These are phyloP conservation scores for Leucaena leucocephala DNA, from an alignment of 306 rosid species.

Conservation along the genomic window DNA sequence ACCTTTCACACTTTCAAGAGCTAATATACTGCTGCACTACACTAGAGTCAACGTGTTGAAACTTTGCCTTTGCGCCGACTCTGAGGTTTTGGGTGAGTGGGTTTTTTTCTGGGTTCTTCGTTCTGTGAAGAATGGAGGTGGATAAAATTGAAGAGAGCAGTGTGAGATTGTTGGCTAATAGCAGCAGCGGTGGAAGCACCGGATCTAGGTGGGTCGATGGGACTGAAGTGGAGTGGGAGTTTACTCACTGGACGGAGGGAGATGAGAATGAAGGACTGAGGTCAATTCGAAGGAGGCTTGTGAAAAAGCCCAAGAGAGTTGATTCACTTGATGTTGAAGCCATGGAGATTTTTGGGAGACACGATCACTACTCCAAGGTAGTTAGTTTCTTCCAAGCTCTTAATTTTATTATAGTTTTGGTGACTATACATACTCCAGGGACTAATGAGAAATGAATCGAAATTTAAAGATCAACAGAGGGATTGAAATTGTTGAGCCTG, in stretches of 20 bases:
- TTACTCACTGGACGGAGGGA: constrained; percentile 39
- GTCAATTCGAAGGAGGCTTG: constrained; percentile 59
- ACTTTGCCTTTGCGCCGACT: not conserved
- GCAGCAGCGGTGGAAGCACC: constrained; percentile 37
- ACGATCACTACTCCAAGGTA: constrained; percentile 54
- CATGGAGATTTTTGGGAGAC: constrained; percentile 63
- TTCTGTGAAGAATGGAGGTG: constrained; percentile 31
- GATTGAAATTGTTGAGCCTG: not conserved
- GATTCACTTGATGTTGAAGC: constrained; percentile 77
- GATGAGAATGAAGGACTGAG: constrained; percentile 46
- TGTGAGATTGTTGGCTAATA: constrained; percentile 40
- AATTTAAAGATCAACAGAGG: not conserved
- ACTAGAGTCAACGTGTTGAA: not conserved
- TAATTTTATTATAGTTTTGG: not conserved
- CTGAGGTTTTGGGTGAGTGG: constrained; percentile 25
- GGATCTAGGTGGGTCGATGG: constrained; percentile 81
- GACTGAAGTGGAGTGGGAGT: constrained; percentile 64
- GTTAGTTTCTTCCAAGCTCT: constrained; percentile 21
- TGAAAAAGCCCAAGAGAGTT: constrained; percentile 66
- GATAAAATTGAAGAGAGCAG: constrained; percentile 65
- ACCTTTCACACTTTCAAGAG: constrained; percentile 14
- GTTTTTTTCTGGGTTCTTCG: not conserved
- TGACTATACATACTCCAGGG: not conserved
- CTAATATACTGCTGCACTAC: not conserved
- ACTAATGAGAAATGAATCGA: not conserved